Percentiles rank a stretch among this genome's conserved stretches.
phyloP scores from a whole-genome alignment of 2,329 filamentous ascomycete genomes.

The Parascedosporium putredinis region DNA sequence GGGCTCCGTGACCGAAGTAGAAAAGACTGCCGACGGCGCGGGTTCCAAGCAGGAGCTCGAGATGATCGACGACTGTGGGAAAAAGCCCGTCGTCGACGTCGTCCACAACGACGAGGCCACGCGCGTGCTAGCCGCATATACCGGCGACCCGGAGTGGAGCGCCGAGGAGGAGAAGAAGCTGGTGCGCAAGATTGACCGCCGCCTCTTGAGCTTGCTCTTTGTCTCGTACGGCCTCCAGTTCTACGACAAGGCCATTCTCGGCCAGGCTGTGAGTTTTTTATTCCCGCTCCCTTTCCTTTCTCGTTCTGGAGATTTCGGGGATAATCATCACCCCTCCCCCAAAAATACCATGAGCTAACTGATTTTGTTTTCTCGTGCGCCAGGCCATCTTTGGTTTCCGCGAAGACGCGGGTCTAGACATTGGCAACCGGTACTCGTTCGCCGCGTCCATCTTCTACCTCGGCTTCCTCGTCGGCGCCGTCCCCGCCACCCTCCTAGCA shows the following conservation, averaged over 20 bases:
- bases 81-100: constrained; percentile 16
- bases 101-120: constrained; percentile 25
- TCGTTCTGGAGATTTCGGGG: too few species aligned
- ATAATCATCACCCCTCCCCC: too few species aligned
- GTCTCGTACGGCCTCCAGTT: constrained; percentile 15
- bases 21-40: neutral
- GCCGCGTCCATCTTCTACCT: constrained; percentile 36
- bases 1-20: too few species aligned
- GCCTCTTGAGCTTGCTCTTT: constrained; percentile 15
- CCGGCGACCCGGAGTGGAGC: constrained; percentile 27
- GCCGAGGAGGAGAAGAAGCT: constrained; percentile 26
- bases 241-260: constrained; percentile 38
- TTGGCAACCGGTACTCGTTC: constrained; percentile 32
- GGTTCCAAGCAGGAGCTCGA: neutral
- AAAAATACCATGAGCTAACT: too few species aligned
- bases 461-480: constrained; percentile 36
- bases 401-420: constrained; percentile 26
- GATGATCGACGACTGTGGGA: neutral
- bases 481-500: constrained; percentile 28
- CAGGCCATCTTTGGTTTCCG: constrained; percentile 28
- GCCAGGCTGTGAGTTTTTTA: constrained; percentile 36
- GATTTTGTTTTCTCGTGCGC: too few species aligned
- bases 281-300: too few species aligned
- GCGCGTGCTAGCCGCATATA: constrained; percentile 25
- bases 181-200: constrained; percentile 16